Base-by-base conservation (phyloP, 202 grass and related monocot genomes). In the Brachypodium distachyon region DNA sequence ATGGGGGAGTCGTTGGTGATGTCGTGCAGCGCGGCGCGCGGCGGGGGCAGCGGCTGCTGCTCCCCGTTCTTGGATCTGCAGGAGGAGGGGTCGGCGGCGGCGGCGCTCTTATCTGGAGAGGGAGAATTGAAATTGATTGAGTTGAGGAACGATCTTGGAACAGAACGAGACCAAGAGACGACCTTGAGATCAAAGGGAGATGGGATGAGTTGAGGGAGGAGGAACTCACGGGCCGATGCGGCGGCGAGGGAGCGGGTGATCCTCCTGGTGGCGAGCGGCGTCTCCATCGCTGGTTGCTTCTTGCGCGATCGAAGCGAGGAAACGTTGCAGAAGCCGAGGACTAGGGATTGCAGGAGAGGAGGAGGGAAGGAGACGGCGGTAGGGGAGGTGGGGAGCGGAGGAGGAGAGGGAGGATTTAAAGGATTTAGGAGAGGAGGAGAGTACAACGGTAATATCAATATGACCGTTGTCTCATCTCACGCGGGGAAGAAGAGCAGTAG, bases 1-100 rank as follows among this genome's bases (percentile, higher is more conserved):
- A 98, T 91, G 3, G 95, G 95, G 47, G 95, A 98, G 62, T 98
- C 91, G 69, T 98, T 98, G 55, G 82, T 88, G 86, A 94, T 92
- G 84, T 98, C 91, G 73, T 94, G 81, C 55, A 98, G 79, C n/a
- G 80, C 89, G 3, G 77, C 12, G 10, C 94, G 84, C 17, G 38
- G 25, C 12, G 82, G 29, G 39, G 77, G 66, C 13, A 70, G 56
- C 58, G 40, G 40, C n/a, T n/a, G n/a, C n/a, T n/a, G n/a, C n/a
- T n/a, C n/a, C n/a, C n/a, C n/a, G 71, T 70, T 85, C 86, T 89
- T 91, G 79, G 64, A 37, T 62, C 72, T 46, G 62, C 64, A 46
- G 64, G 40, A 29, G 41, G 87, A 46, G 63, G 81, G 22, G 22
- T 12, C 44, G 59, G 22, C 36, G 6, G 60, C 22, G 10, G 57